Base-by-base conservation (phyloP, 2,329 filamentous ascomycete genomes). In the Bisporella sp. region DNA sequence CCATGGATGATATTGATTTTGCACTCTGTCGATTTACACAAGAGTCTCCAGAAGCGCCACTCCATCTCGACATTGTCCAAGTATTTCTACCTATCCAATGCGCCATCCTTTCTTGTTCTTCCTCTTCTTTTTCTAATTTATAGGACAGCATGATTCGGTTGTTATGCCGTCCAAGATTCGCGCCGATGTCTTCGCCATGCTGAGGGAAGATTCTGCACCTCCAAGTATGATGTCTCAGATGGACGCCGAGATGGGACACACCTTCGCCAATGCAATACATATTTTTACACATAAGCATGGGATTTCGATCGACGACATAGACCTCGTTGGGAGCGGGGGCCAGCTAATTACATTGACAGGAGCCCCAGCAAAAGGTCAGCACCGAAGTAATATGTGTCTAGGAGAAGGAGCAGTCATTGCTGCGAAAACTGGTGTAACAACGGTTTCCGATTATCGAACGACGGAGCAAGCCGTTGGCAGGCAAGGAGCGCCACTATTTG, bases 1-100 rank as follows among this genome's bases (percentile, higher is more conserved):
- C 62, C 28, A 65, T 65, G 62, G 58, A 63, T 46, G 63, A 64
- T 40, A 64, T 65, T 49, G 63, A 65, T 44, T 64, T 64, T 51
- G 62, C 62, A 2, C 52, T 65, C 5, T 64, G 62, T 49, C 61
- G 61, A 28, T 64, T 62, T 50, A 65, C 61, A 6, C 63, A 65
- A 48, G 62, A 61, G n/a, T 56, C 54, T 4, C 62, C 62, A n/a
- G 62, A 64, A 40, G 54, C 60, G 13, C 52, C 60, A 6, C 35
- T 65, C 4, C 54, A 54, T 46, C 49, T 65, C 30, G 62, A 65
- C 46, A 55, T 65, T 32, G 47, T 65, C 12, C 54, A 64, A 57
- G 63, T 65, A 57, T 51, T 11, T 6, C 11, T 8, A 35, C 13
- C 9, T 46, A 13, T 11, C 4, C 6, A 6, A 21, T 4, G 13